A percentile compares a stretch with the other conserved stretches of the same genome.
These are phyloP conservation scores for Colletotrichum navitas DNA, from an alignment of 2,329 filamentous ascomycete species.

Conservation along the genomic window DNA sequence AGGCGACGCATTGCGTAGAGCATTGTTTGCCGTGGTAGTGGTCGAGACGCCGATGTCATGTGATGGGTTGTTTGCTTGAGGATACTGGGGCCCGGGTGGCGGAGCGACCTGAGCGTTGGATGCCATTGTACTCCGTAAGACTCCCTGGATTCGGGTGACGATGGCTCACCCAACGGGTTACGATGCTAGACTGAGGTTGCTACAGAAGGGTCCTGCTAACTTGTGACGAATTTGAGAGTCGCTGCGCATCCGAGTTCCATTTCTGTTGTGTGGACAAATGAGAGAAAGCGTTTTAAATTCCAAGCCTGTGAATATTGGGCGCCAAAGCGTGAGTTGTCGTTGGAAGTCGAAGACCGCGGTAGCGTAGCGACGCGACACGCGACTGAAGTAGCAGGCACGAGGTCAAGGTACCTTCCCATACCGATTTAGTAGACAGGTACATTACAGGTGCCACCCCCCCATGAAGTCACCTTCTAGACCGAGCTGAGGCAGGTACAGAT, in stretches of 20 bases:
- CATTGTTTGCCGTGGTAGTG: not conserved
- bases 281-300: not conserved
- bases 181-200: not conserved
- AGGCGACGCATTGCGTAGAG: conserved; percentile 15
- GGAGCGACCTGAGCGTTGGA: conserved; percentile 12
- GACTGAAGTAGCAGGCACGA: conserved; percentile 23
- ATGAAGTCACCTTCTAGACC: not conserved
- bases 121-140: conserved; percentile 13
- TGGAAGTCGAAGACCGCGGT: not conserved
- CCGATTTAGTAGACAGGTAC: conserved; percentile 3
- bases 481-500: not conserved
- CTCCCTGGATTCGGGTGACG: conserved; percentile 3
- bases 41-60: not conserved
- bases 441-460: not conserved
- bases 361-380: conserved; percentile 23
- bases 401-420: not conserved
- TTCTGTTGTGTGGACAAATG: no score
- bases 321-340: not conserved
- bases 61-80: not conserved
- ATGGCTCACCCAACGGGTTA: not conserved
- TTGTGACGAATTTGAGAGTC: not conserved
- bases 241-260: not conserved
- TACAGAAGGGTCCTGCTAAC: not conserved
- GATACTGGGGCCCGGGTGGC: not conserved
- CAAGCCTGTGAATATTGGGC: not conserved